Percentiles rank a stretch among this genome's conserved stretches.
phyloP scores from a whole-genome alignment of 2,329 filamentous ascomycete genomes.

The Aspergillus persii region DNA sequence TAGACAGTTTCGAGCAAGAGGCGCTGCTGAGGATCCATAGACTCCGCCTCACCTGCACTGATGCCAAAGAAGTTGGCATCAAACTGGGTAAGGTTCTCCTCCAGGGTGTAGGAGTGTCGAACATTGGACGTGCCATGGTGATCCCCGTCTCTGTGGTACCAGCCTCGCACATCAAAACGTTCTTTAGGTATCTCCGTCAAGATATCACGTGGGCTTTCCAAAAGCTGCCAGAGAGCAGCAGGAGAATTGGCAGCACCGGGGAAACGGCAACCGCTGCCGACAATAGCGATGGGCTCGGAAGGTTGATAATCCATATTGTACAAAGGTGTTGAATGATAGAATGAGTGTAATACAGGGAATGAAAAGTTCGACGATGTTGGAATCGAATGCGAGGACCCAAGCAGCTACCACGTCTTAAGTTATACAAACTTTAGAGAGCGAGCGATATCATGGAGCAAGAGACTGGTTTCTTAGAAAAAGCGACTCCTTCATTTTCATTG shows the following conservation, averaged over 20 bases:
- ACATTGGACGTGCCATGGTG: constrained; percentile 2
- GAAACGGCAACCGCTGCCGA: constrained; percentile 13
- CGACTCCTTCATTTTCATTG: constrained; percentile 2
- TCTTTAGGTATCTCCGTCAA: constrained; percentile 2
- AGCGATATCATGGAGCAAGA: constrained; percentile 3
- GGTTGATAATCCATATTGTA: constrained; percentile 4
- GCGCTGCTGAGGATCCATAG: constrained; percentile 12
- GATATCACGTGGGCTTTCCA: constrained; percentile 2
- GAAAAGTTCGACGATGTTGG: constrained; percentile 1
- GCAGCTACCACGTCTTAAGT: constrained; percentile 1
- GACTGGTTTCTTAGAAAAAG: neutral
- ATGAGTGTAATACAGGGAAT: constrained; percentile 1
- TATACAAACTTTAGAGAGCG: constrained; percentile 3
- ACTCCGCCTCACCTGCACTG: constrained; percentile 3
- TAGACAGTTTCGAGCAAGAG: constrained; percentile 10
- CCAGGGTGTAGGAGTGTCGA: constrained; percentile 5
- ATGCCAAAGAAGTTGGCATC: constrained; percentile 11
- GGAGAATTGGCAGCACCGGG: constrained; percentile 8
- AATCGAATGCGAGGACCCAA: constrained; percentile 2
- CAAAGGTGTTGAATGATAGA: constrained; percentile 1
- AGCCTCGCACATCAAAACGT: neutral
- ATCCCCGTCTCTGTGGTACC: constrained; percentile 3
- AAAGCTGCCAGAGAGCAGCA: constrained; percentile 12
- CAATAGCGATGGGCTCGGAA: constrained; percentile 13
- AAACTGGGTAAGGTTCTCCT: neutral